phyloP scores from a whole-genome alignment of 768 basidiomycete species.

The Lactarius sp. region DNA sequence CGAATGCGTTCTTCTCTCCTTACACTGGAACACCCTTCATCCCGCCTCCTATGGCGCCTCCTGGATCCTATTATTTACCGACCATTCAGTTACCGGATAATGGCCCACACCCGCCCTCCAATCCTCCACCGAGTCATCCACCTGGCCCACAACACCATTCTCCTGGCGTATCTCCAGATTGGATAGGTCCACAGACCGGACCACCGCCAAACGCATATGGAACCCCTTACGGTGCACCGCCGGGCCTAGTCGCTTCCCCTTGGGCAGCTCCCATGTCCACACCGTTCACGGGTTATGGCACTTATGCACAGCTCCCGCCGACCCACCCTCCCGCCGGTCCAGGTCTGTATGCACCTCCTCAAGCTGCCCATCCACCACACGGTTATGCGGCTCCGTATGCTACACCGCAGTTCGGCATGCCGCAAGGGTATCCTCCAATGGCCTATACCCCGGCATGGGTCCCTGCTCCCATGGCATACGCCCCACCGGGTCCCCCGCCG shows the following conservation, averaged over 20 bases:
- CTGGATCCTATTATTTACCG: slow-evolving; percentile 34
- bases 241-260: slow-evolving; percentile 6
- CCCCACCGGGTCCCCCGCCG: slow-evolving; percentile 21
- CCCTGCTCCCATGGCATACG: slow-evolving; percentile 11
- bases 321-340: slow-evolving; percentile 15
- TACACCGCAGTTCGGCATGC: slow-evolving; percentile 19
- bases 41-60: slow-evolving; percentile 18
- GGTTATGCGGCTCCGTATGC: slow-evolving; percentile 17
- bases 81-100: slow-evolving; percentile 29
- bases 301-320: slow-evolving; percentile 33
- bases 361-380: slow-evolving; percentile 1
- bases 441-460: slow-evolving; percentile 13
- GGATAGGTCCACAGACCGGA: slow-evolving; percentile 27
- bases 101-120: background rate
- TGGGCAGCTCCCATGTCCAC: slow-evolving; percentile 13
- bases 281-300: slow-evolving; percentile 29
- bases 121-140: slow-evolving; percentile 11
- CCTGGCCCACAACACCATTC: slow-evolving; percentile 22
- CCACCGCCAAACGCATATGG: slow-evolving; percentile 23
- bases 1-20: slow-evolving; percentile 20
- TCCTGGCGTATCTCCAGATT: slow-evolving; percentile 32
- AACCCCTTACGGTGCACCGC: slow-evolving; percentile 8
- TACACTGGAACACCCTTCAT: slow-evolving; percentile 26
- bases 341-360: slow-evolving; percentile 7
- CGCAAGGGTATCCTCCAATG: slow-evolving; percentile 17